Conservation (phyloP, 1,139 yeast genomes). For the Meyerozyma guilliermondii region DNA sequence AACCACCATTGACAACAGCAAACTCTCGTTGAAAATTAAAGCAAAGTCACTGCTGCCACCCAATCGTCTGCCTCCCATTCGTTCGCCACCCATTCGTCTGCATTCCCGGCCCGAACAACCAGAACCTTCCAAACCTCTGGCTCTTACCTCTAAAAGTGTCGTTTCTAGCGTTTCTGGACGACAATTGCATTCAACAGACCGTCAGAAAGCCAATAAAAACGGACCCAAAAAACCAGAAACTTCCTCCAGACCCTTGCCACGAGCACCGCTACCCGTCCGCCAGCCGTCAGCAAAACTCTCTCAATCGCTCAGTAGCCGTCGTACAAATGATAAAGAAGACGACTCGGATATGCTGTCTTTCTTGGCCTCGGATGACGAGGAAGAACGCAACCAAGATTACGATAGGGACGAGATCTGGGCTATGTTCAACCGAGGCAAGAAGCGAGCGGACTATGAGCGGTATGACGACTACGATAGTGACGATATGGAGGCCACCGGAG, state of each 20-base stretch:
- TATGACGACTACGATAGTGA: slow-evolving; percentile 49
- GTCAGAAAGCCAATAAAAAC: slow-evolving; percentile 5
- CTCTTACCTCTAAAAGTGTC: no score
- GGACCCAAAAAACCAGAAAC: no score
- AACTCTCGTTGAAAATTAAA: slow-evolving; percentile 32
- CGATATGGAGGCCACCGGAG: slow-evolving; percentile 94
- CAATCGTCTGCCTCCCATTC: no score
- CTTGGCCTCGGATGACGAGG: slow-evolving; percentile 58
- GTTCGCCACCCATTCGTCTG: no score
- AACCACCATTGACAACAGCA: slow-evolving; percentile 44
- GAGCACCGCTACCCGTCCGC: slow-evolving; percentile 22
- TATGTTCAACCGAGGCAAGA: slow-evolving; percentile 65
- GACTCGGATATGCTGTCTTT: slow-evolving; percentile 42
- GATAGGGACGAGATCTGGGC: slow-evolving; percentile 88
- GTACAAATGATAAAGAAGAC: slow-evolving; percentile 15
- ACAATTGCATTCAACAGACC: no score
- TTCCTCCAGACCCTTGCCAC: no score
- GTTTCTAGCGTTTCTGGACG: no score
- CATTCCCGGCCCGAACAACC: no score
- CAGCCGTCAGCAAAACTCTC: slow-evolving; percentile 13
- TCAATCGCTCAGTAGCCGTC: neutral
- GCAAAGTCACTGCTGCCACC: slow-evolving; percentile 16
- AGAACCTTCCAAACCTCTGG: no score
- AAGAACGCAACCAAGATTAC: slow-evolving; percentile 41
- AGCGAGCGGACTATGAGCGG: slow-evolving; percentile 37